Base-by-base conservation (phyloP, 139 green algal genomes). In the Chlamydomonas schloesseri region DNA sequence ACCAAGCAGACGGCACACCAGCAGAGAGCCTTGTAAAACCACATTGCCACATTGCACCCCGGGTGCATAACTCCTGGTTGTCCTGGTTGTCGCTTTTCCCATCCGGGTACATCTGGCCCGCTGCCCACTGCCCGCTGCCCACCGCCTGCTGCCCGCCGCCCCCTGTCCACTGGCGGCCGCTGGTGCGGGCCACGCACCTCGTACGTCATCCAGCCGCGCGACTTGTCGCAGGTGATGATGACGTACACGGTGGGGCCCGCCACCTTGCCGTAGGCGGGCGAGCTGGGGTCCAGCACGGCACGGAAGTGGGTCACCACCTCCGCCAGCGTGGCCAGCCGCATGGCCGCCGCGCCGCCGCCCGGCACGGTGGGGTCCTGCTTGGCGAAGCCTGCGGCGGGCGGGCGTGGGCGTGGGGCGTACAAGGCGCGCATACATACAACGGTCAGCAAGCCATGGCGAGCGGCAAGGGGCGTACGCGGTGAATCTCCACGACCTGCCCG, bases 161-260 rank as follows among this genome's bases (percentile, higher is more conserved):
- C n/a, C n/a, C n/a, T n/a, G n/a, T n/a, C n/a, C n/a, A n/a, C n/a
- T n/a, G n/a, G n/a, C n/a, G n/a, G n/a, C n/a, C n/a, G n/a, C n/a
- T n/a, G n/a, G n/a, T n/a, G n/a, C 42, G 8, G 6, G 42, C 8
- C 42, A 15, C 75, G 33, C 31, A 84, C 78, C 78, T 84, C 78
- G 78, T 84, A 84, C 78, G 78, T 67, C 78, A 84, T 84, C 78
- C 78, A 84, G 78, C 78, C 78, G 1, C 23, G 18, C 37, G 64
- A 75, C 46, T 84, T 84, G 78, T 84, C 78, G 29, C 78, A 84
- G 2, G 78, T 84, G 64, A 84, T 74, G 64, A 74, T 74, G 78
- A 84, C 64, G 78, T 75, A 84, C 64, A 84, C 78, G 17, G 26
- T 50, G 11, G 78, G 64, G 4, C 37, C 78, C 9, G 26, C 6